These are phyloP conservation scores for Xylogone sp. DNA, from an alignment of 2,329 filamentous ascomycete species.

Conservation along the genomic window DNA sequence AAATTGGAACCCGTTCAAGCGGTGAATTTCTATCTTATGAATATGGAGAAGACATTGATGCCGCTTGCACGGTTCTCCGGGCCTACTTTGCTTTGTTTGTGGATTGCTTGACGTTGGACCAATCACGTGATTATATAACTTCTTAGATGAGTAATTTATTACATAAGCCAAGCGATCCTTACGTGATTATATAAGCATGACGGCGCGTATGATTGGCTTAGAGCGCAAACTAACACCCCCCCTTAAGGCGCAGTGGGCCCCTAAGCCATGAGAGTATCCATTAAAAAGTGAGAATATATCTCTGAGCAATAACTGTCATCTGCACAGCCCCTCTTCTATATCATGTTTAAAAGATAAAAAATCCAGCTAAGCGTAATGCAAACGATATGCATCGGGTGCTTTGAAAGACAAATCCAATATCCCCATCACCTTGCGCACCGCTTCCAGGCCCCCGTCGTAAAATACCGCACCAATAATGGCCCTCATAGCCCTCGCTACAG, in stretches of 20 bases:
- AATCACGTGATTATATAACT: background rate
- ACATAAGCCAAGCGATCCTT: background rate
- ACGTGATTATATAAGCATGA: background rate
- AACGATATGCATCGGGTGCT: background rate
- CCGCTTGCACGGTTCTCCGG: too few species aligned
- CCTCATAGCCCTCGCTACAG: conserved; percentile 13
- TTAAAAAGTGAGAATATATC: background rate
- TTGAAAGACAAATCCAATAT: conserved; percentile 11
- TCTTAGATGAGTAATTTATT: background rate
- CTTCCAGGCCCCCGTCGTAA: conserved; percentile 17
- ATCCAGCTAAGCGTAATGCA: background rate
- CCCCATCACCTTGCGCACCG: conserved; percentile 11
- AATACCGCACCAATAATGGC: conserved; percentile 20
- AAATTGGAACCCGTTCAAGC: too few species aligned
- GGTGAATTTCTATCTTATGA: too few species aligned
- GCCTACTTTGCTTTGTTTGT: too few species aligned
- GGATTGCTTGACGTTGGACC: too few species aligned
- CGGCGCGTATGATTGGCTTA: background rate
- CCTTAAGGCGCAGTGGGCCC: background rate
- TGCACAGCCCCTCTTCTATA: background rate
- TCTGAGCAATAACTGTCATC: background rate
- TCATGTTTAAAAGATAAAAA: background rate
- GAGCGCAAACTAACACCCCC: background rate
- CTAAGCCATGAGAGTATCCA: too few species aligned
- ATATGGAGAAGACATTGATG: too few species aligned